A percentile compares a stretch with the other conserved stretches of the same genome.
Conservation (phyloP, 169 alveolate species). For the Cryptosporidium bovis region DNA sequence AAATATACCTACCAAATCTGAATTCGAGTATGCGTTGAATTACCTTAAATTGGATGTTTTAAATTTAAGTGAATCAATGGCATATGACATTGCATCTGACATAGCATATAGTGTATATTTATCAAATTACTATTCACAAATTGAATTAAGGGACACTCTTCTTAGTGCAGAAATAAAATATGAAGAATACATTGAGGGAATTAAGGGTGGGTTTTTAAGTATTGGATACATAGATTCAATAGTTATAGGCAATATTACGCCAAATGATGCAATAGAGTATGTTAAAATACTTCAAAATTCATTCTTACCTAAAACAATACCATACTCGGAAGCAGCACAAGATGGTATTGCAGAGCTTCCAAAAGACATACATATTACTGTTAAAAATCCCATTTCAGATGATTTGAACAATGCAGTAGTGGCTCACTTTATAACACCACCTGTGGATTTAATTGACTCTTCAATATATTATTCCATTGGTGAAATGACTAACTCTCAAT, state of each 20-base stretch:
- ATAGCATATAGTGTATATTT: constrained; percentile 49
- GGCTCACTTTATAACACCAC: constrained; percentile 50
- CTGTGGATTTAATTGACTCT: constrained; percentile 32
- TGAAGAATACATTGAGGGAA: constrained; percentile 13
- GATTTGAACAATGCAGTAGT: constrained; percentile 64
- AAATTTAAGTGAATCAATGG: constrained; percentile 44
- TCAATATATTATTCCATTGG: constrained; percentile 55
- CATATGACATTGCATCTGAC: constrained; percentile 61
- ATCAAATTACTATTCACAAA: constrained; percentile 48
- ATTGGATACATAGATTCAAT: constrained; percentile 48
- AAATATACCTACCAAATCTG: constrained; percentile 17
- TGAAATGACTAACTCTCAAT: constrained; percentile 37
- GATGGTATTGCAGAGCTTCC: constrained; percentile 21
- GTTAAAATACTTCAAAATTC: background rate
- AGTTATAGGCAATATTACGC: constrained; percentile 44
- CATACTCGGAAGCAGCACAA: constrained; percentile 30
- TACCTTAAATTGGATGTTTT: constrained; percentile 24
- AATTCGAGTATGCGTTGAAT: constrained; percentile 29
- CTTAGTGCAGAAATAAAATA: constrained; percentile 11
- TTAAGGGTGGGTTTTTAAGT: background rate
- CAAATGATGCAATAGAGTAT: background rate
- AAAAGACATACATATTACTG: constrained; percentile 22
- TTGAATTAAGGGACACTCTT: constrained; percentile 43
- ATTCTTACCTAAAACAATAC: background rate
- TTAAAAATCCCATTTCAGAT: constrained; percentile 50